Evolutionary conservation across 2,329 filamentous ascomycete species (phyloP).

Genomic region (Ploettnerulaceae sp.): DNA sequence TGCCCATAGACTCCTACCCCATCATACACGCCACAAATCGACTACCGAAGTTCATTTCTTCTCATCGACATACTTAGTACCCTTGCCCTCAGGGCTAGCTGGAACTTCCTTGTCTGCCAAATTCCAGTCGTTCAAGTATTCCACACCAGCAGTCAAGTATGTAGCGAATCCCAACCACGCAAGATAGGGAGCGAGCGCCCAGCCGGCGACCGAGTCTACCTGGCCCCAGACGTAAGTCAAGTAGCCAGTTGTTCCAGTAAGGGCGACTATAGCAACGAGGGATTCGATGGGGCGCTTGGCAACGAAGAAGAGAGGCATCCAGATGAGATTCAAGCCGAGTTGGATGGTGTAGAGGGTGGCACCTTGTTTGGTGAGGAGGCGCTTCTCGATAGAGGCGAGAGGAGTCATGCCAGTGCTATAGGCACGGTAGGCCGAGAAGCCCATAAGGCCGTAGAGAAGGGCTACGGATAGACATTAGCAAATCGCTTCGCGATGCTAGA

Average conservation of each 20-base stretch:
- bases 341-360: constrained; percentile 82
- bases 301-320: constrained; percentile 94
- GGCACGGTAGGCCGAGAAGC: constrained; percentile 80
- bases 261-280: constrained; percentile 66
- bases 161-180: constrained; percentile 84
- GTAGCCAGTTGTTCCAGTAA: constrained; percentile 68
- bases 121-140: constrained; percentile 65
- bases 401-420: constrained; percentile 58
- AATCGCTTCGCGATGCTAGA: background rate
- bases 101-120: constrained; percentile 38
- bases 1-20: background rate
- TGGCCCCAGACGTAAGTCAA: constrained; percentile 71
- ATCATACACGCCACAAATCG: background rate
- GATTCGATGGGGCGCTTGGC: constrained; percentile 68
- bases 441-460: constrained; percentile 71
- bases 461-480: constrained; percentile 27
- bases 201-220: constrained; percentile 68
- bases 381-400: constrained; percentile 21
- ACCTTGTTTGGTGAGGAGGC: constrained; percentile 52
- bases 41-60: constrained; percentile 18
- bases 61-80: constrained; percentile 33
- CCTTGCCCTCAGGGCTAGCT: constrained; percentile 22
- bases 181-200: constrained; percentile 74
- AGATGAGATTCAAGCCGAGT: constrained; percentile 77
- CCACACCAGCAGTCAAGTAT: constrained; percentile 69